Percentiles rank a stretch among this genome's conserved stretches.
These are phyloP conservation scores for Pythium scleroteichum DNA, from an alignment of 352 stramenopile genomes.

Conservation along the genomic window DNA sequence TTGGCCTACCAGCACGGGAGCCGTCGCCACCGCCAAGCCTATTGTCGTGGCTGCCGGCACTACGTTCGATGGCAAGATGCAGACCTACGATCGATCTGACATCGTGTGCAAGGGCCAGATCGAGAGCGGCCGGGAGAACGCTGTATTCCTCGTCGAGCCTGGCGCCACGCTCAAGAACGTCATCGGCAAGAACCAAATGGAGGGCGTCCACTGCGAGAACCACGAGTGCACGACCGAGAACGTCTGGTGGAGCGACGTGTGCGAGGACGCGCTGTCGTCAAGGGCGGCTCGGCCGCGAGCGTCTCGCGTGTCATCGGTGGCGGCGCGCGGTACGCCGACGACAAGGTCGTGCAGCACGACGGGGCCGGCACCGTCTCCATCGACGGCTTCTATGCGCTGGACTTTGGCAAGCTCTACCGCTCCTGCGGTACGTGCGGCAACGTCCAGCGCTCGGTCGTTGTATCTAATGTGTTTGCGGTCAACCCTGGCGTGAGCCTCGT, in stretches of 20 bases:
- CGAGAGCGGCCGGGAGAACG: constrained; percentile 19
- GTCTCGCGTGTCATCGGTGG: constrained; percentile 37
- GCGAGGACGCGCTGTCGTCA: constrained; percentile 49
- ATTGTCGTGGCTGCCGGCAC: constrained; percentile 41
- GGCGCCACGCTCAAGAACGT: constrained; percentile 51
- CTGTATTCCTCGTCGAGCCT: constrained; percentile 42
- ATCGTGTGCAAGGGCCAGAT: constrained; percentile 39
- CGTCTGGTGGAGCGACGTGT: constrained; percentile 56
- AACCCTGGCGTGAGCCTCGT: constrained; percentile 43
- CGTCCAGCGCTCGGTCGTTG: constrained; percentile 36
- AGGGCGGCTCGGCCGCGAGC: constrained; percentile 37
- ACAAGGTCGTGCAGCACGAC: constrained; percentile 61
- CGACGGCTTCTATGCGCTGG: constrained; percentile 48
- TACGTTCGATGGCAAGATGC: constrained; percentile 50
- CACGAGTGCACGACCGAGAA: constrained; percentile 51
- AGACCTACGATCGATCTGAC: constrained; percentile 56
- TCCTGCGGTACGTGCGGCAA: constrained; percentile 43
- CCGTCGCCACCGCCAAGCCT: constrained; percentile 27
- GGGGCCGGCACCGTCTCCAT: constrained; percentile 40
- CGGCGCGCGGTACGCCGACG: constrained; percentile 41
- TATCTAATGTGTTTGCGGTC: constrained; percentile 46
- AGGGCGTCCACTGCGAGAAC: constrained; percentile 38
- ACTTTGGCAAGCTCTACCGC: constrained; percentile 44
- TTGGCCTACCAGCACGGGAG: constrained; percentile 29
- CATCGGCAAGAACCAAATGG: constrained; percentile 52